Percentiles rank a stretch among this genome's conserved stretches.
phyloP scores from a whole-genome alignment of 2,329 filamentous ascomycete species.

The Verticillium tricorpus region DNA sequence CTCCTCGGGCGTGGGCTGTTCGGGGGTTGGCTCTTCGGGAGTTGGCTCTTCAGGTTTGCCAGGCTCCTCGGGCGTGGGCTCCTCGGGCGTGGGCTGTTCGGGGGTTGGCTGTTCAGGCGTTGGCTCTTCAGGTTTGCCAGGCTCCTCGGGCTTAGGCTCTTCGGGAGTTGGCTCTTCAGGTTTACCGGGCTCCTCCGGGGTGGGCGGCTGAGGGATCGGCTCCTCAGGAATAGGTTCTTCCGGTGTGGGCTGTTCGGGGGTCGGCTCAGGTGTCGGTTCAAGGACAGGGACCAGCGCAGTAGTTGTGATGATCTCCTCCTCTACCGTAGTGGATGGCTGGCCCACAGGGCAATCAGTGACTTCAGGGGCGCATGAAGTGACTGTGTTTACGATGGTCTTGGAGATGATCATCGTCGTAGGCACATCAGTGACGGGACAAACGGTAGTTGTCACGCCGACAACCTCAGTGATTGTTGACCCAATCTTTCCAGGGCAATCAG shows the following conservation, averaged over 20 bases:
- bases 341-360: constrained; percentile 7
- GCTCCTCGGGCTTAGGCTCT: not conserved
- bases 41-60: not conserved
- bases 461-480: not conserved
- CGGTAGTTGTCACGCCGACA: constrained; percentile 35
- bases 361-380: constrained; percentile 6
- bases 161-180: not conserved
- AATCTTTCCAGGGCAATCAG: constrained; percentile 16
- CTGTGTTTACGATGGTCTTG: constrained; percentile 6
- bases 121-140: not conserved
- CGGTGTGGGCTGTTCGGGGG: not conserved
- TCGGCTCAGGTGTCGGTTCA: not conserved
- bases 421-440: constrained; percentile 27
- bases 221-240: not conserved
- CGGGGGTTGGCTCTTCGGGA: not conserved
- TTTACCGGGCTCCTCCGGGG: not conserved
- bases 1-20: not conserved
- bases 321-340: constrained; percentile 14
- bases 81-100: not conserved
- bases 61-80: not conserved
- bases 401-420: constrained; percentile 4
- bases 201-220: not conserved
- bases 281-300: not conserved
- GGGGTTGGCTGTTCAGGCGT: not conserved
- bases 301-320: constrained; percentile 11